Evolutionary conservation across 257 asterid genomes (phyloP).

Genomic region (Solanum virginianum): DNA sequence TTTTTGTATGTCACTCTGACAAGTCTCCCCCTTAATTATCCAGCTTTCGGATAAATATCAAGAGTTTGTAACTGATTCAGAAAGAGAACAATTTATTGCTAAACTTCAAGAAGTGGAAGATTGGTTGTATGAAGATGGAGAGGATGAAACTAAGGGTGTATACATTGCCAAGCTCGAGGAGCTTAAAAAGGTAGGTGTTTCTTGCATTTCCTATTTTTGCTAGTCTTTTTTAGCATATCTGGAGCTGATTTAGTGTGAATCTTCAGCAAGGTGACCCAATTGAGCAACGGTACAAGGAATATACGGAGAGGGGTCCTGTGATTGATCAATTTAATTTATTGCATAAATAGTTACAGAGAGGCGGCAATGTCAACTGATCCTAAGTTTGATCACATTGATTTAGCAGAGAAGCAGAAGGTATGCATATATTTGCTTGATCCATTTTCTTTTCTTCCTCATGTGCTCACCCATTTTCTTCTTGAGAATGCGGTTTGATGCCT

Average conservation of each 20-base stretch:
- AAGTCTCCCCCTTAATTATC: conserved; percentile 1
- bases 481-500: neutral
- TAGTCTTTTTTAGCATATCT: neutral
- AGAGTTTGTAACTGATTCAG: conserved; percentile 58
- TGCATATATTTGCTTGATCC: neutral
- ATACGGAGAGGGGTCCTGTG: conserved; percentile 59
- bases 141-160: conserved; percentile 71
- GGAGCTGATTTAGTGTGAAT: neutral
- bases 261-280: conserved; percentile 91
- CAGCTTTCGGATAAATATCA: conserved; percentile 72
- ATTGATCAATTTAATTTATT: conserved; percentile 47
- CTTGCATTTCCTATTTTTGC: neutral
- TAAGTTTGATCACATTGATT: conserved; percentile 78
- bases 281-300: conserved; percentile 79
- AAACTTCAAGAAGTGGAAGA: conserved; percentile 87
- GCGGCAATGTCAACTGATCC: conserved; percentile 64
- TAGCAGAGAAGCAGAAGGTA: conserved; percentile 75
- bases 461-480: neutral
- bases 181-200: conserved; percentile 38
- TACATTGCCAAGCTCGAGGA: conserved; percentile 82
- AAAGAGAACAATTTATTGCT: conserved; percentile 55
- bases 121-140: conserved; percentile 96
- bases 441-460: neutral
- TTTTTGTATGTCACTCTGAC: neutral
- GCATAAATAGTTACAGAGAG: conserved; percentile 74